Base-by-base conservation (phyloP, 495 filamentous ascomycete species). In the Penicillium waksmanii region DNA sequence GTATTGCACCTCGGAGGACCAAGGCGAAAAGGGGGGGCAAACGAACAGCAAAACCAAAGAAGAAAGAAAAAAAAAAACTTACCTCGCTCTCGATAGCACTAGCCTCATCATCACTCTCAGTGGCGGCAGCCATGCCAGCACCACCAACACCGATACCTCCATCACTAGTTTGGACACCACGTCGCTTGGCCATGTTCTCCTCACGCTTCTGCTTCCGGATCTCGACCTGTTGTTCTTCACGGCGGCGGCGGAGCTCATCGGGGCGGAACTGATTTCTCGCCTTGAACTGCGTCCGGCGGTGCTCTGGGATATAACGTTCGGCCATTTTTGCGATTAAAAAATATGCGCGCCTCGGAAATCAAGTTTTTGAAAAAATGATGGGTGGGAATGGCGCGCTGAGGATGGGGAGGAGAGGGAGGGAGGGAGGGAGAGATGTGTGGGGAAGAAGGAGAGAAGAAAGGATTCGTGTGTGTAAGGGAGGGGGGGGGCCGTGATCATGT, bases 221-320 rank as follows among this genome's bases (percentile, higher is more conserved):
- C 83, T 99, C 96, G 58, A 99, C 96, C 77, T 97, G 94, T 76
- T 96, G 91, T 76, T 99, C 96, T 72, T 99, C 96, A 74, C 96
- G 96, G 75, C 96, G 96, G 71, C 96, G 92, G 70, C 96, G 92
- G 51, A 99, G 88, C 80, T 99, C 96, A 75, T 99, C 96, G 64
- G 93, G 93, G 84, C 96, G 96, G 85, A 99, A 99, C 71, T 92
- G 89, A 73, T 88, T 91, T 83, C 95, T 96, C 59, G 96, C 96
- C 87, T 99, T 99, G 85, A 95, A 99, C 79, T 96, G 93, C 49
- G 89, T 96, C 70, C 96, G 95, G 71, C 96, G 92, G 85, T 99
- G 96, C 80, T 98, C 96, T 72, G 96, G 96, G 73, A 99, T 99
- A 81, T 96, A 99, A 50, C 93, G 91, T 71, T 99, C 96, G 68